Base-by-base conservation (phyloP, 2,329 filamentous ascomycete species). In the Aspergillus ruber region DNA sequence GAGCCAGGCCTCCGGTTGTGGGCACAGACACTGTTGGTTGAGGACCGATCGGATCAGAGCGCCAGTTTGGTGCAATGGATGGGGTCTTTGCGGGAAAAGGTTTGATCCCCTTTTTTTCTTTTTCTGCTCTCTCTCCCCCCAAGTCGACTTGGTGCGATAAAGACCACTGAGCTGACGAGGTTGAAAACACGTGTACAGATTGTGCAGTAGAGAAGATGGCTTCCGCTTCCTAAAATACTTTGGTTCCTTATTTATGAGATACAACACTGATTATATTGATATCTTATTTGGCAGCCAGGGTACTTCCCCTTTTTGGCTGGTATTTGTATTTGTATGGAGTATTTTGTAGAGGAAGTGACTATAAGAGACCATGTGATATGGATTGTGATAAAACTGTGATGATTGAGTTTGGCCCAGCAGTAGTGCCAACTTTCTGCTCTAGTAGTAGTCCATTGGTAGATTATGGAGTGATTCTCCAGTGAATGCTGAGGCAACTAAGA, bases 1-100 rank as follows among this genome's bases (percentile, higher is more conserved):
- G 93, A 98, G 72, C 93, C 93, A 27, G 91, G 88, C 61, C 74
- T 98, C 67, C 90, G 94, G 72, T 75, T 97, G 54, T 98, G 93
- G 93, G 93, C 93, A 40, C 91, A 96, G 76, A 96, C 93, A 39
- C 76, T 97, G 69, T 74, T 98, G 60, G 86, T 98, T 42, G 93
- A 98, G 71, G 93, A 98, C 71, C 79, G 91, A 56, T 89, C 91
- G 47, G 93, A 98, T 66, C 90, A 96, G 73, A 86, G 90, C 43
- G 84, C 95, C 72, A 95, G 90, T 66, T 84, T 93, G 63, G 85
- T 85, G 60, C 91, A 97, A 72, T 98, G 90, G 85, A 85, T 97
- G 77, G 90, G 89, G 48, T 84, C 82, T 61, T 72, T 98, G 70
- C 81, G 91, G 70, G 93, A 97, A 77, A 98, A 97, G 88, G 93